These are phyloP conservation scores for Liquidambar formosana DNA, from an alignment of 164 flowering plant genomes.

Conservation along the genomic window DNA sequence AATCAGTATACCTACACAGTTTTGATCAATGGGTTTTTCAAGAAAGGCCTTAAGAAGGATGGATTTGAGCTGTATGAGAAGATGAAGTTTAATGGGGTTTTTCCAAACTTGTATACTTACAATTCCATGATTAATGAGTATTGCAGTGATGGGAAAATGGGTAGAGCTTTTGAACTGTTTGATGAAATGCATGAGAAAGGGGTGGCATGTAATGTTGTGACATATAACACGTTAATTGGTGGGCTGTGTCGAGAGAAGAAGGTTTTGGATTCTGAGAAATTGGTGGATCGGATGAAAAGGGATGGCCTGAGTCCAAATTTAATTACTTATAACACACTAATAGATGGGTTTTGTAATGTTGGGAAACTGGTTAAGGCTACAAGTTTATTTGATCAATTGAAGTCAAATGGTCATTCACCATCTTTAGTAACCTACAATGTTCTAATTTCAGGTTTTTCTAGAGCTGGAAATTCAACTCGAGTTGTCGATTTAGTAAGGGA, in stretches of 20 bases:
- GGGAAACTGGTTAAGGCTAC: constrained; percentile 52
- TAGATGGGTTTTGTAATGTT: constrained; percentile 55
- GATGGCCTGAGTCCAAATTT: constrained; percentile 47
- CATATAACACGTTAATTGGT: constrained; percentile 55
- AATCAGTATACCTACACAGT: constrained; percentile 65
- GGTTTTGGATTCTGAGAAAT: constrained; percentile 43
- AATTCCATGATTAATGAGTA: constrained; percentile 48
- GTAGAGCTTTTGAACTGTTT: constrained; percentile 47
- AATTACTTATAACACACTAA: constrained; percentile 57
- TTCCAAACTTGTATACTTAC: constrained; percentile 59
- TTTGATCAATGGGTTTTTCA: constrained; percentile 68
- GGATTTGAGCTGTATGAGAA: constrained; percentile 67
- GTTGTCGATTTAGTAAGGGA: constrained; percentile 47
- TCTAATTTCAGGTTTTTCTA: constrained; percentile 54
- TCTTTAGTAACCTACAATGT: constrained; percentile 61
- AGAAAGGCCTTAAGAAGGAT: constrained; percentile 51
- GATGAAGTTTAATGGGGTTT: constrained; percentile 56
- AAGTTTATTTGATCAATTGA: constrained; percentile 41
- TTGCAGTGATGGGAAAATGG: constrained; percentile 45
- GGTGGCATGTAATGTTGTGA: constrained; percentile 56
- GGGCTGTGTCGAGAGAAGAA: constrained; percentile 51
- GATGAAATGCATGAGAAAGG: constrained; percentile 68
- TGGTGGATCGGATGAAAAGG: constrained; percentile 42
- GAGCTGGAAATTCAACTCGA: constrained; percentile 32
- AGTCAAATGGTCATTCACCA: constrained; percentile 47